A percentile compares a stretch with the other conserved stretches of the same genome.
Conservation (phyloP, 2,329 filamentous ascomycete genomes). For the Acrocalymma vagum region DNA sequence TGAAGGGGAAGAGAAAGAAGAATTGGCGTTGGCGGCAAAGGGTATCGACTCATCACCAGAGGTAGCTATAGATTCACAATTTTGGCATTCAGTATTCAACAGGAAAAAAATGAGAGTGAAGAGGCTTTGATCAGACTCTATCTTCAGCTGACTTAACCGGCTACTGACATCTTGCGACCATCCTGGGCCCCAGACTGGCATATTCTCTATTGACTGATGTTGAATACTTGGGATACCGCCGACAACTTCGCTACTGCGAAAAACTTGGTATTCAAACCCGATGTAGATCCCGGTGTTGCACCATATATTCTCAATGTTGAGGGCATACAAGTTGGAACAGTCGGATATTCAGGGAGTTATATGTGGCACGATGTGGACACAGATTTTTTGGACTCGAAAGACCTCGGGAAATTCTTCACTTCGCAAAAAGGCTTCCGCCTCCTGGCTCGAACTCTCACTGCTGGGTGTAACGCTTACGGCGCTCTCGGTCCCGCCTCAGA, state of each 20-base stretch:
- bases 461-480: slow-evolving; percentile 9
- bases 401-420: slow-evolving; percentile 7
- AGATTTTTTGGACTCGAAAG: slow-evolving; percentile 1
- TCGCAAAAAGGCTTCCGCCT: slow-evolving; percentile 8
- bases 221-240: slow-evolving; percentile 13
- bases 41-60: no score
- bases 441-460: slow-evolving; percentile 6
- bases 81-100: no score
- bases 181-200: slow-evolving; percentile 8
- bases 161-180: no score
- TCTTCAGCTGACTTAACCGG: no score
- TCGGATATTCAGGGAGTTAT: slow-evolving; percentile 4
- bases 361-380: slow-evolving; percentile 10
- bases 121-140: no score
- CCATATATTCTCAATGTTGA: slow-evolving; percentile 5
- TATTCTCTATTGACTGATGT: slow-evolving; percentile 6
- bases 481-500: slow-evolving; percentile 2
- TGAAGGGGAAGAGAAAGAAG: no score
- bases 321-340: slow-evolving; percentile 9
- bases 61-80: no score
- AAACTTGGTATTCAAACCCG: slow-evolving; percentile 6
- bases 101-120: no score
- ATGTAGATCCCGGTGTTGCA: not conserved
- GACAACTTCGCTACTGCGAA: slow-evolving; percentile 10
- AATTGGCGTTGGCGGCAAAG: no score